phyloP scores from a whole-genome alignment of 768 basidiomycete genomes.

The Termitomyces sp. region DNA sequence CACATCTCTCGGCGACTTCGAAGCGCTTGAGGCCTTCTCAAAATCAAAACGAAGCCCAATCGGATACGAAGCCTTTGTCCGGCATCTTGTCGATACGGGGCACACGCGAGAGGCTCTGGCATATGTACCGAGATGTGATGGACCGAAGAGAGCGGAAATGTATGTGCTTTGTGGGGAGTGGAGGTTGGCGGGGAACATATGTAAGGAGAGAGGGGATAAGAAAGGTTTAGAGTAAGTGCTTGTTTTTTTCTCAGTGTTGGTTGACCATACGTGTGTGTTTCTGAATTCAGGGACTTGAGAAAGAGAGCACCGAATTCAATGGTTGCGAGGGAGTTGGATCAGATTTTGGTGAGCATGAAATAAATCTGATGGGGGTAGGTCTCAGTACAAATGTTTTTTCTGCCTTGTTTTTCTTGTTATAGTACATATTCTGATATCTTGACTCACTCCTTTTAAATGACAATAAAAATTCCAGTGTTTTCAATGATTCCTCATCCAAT shows the following conservation, averaged over 20 bases:
- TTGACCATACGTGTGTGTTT: background rate
- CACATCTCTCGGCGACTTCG: slow-evolving; percentile 77
- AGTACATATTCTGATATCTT: background rate
- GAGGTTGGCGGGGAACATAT: slow-evolving; percentile 82
- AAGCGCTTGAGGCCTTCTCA: slow-evolving; percentile 79
- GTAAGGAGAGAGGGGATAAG: slow-evolving; percentile 86
- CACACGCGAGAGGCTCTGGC: slow-evolving; percentile 68
- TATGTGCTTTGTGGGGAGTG: slow-evolving; percentile 91
- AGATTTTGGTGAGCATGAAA: slow-evolving; percentile 60
- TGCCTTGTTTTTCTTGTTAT: background rate
- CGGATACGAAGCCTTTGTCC: slow-evolving; percentile 90
- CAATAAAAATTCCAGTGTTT: no score
- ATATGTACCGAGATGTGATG: slow-evolving; percentile 84
- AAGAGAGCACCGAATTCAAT: slow-evolving; percentile 76
- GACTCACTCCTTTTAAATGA: no score
- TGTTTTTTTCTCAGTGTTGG: background rate
- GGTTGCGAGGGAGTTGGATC: slow-evolving; percentile 73
- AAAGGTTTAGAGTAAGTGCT: slow-evolving; percentile 40
- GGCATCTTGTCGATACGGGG: slow-evolving; percentile 69
- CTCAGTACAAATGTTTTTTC: background rate
- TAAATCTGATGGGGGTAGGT: slow-evolving; percentile 17
- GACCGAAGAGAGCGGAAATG: slow-evolving; percentile 74
- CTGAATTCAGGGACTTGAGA: slow-evolving; percentile 53
- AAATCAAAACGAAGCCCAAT: slow-evolving; percentile 89
- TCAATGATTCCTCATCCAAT: no score